A percentile compares a stretch with the other conserved stretches of the same genome.
Evolutionary conservation across 1,284 basidiomycete genomes (phyloP).

Genomic region (Vanrija sp.): DNA sequence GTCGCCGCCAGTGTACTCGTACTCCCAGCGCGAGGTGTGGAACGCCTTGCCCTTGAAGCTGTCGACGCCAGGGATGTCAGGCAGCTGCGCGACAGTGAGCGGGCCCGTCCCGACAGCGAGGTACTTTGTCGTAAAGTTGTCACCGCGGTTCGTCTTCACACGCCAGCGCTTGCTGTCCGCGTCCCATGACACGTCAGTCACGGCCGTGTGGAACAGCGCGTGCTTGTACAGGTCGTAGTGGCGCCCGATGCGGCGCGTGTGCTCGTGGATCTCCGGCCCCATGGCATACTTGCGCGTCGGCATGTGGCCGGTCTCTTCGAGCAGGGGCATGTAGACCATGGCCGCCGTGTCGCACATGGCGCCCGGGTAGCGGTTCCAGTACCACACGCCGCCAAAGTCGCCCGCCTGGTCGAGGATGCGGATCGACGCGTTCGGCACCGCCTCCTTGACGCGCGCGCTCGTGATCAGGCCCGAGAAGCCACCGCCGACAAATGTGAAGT

Average conservation of each 20-base stretch:
- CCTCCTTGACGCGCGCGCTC: neutral
- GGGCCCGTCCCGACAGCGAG: neutral
- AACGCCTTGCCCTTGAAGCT: conserved; percentile 22
- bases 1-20: conserved; percentile 4
- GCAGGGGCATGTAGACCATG: neutral
- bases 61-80: conserved; percentile 23
- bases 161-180: neutral
- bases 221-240: conserved; percentile 1
- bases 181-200: neutral
- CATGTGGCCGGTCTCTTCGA: neutral
- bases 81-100: conserved; percentile 9
- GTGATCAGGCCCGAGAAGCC: neutral
- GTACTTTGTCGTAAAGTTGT: neutral
- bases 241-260: neutral
- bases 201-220: neutral
- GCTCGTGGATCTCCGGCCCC: neutral
- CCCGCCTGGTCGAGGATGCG: conserved; percentile 1
- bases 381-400: conserved; percentile 2
- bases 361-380: conserved; percentile 2
- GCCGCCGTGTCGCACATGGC: neutral
- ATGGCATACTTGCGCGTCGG: neutral
- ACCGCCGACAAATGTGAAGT: neutral
- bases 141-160: neutral
- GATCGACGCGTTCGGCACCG: neutral
- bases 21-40: conserved; percentile 24